Base-by-base conservation (phyloP, 2,329 filamentous ascomycete genomes). In the Arthrobotrys entomopaga region DNA sequence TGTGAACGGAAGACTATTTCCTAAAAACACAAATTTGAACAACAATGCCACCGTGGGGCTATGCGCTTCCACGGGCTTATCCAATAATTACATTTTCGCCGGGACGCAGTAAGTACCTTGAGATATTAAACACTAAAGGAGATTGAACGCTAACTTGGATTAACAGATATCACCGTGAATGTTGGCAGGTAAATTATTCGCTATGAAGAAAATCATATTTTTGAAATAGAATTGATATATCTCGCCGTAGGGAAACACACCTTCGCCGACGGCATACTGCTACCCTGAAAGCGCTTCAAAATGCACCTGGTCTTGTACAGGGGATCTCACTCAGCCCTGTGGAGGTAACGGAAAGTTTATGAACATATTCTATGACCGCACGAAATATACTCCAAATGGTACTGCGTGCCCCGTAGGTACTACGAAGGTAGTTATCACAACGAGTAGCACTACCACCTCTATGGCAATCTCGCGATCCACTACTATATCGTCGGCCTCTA, bases 21-120 rank as follows among this genome's bases (percentile, higher is more conserved):
- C 74, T 10, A 80, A 75, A 6, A 59, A 79, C 20, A 79, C 79
- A 22, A 80, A 79, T 67, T 78, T 67, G 11, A 76, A 74, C 2
- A 79, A 77, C n/a, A 80, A 81, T 11, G 76, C 64, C 64, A 80
- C 81, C 1, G 80, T 81, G 61, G 82, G 80, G 4, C 77, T 81
- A 46, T 82, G 81, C 42, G 80, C 81, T 50, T 77, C 75, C 0
- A 77, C 78, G 5, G 81, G 80, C 43, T 75, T 79, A 16, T 75
- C 59, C 26, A 76, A 76, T 6, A 81, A 80, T 7, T 81, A 78
- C 60, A 78, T 77, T 1, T 80, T 82, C 57, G 80, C 80, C n/a
- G 81, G 80, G 3, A 80, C 80, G 3, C 79, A 82, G 67, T 72
- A 60, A 53, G 67, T 64, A n/a, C 0, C n/a, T 11, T 40, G 5